Percentiles rank a stretch among this genome's conserved stretches.
phyloP scores from a whole-genome alignment of 108 stramenopile genomes.

The Conticribra weissflogii region DNA sequence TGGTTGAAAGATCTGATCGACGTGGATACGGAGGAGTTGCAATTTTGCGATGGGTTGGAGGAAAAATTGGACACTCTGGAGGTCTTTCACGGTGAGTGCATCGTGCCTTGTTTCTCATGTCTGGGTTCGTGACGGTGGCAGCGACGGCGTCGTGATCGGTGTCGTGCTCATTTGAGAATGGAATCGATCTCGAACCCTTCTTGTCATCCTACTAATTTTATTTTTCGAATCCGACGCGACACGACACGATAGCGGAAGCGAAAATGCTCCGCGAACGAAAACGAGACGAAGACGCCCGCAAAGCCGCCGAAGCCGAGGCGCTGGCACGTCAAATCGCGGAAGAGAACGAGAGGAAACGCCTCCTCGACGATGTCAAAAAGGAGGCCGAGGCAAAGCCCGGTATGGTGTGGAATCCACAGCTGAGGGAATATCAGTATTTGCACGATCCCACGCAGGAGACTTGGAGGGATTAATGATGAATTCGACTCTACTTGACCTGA shows the following conservation, averaged over 20 bases:
- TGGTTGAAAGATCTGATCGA: slow-evolving; percentile 73
- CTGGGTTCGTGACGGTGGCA: no score
- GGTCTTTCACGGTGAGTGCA: slow-evolving; percentile 50
- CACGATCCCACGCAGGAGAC: slow-evolving; percentile 78
- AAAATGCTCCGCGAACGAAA: slow-evolving; percentile 54
- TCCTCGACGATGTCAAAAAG: slow-evolving; percentile 63
- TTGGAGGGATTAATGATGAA: slow-evolving; percentile 79
- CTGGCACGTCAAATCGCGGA: slow-evolving; percentile 33
- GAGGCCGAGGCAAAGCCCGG: slow-evolving; percentile 76
- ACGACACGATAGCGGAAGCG: slow-evolving; percentile 36
- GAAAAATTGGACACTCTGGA: slow-evolving; percentile 50
- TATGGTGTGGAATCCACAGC: slow-evolving; percentile 84
- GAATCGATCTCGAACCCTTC: no score
- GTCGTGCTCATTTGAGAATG: no score
- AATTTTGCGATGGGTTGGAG: slow-evolving; percentile 59
- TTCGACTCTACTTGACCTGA: no score
- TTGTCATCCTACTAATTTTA: neutral
- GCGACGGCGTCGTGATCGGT: no score
- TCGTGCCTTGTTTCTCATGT: neutral
- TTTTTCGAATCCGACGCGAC: neutral
- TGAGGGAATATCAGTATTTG: slow-evolving; percentile 80
- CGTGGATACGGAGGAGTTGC: slow-evolving; percentile 76
- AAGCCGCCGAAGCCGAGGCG: slow-evolving; percentile 43
- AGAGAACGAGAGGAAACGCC: slow-evolving; percentile 56
- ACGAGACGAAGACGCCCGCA: slow-evolving; percentile 41